Base-by-base conservation (phyloP, 805 yeast species). In the Candida methanosorbosa region DNA sequence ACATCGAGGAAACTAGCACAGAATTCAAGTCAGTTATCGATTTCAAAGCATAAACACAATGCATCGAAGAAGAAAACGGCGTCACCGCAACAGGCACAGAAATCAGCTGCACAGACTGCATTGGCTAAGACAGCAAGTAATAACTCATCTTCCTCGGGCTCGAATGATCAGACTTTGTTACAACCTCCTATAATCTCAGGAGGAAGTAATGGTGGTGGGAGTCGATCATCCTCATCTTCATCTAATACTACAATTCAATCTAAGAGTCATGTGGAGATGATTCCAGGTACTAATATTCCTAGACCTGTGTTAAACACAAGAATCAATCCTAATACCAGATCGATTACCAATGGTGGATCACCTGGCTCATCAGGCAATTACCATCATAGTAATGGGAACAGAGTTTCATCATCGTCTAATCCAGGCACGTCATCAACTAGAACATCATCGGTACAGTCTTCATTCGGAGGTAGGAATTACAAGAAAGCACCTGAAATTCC, bases 211-310 rank as follows among this genome's bases (percentile, higher is more conserved):
- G n/a, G n/a, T n/a, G n/a, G n/a, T n/a, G n/a, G n/a, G n/a, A n/a
- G n/a, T n/a, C n/a, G n/a, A 11, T 23, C 36, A 7, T 13, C n/a
- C 13, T 22, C 31, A 18, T 41, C 42, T 25, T 29, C 38, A 22
- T 28, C 37, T 15, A 38, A 52, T 16, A 36, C 44, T 11, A 52
- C 63, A 16, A 20, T 41, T 4, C 14, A 34, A 8, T 22, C 37
- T 11, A n/a, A n/a, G n/a, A n/a, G n/a, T n/a, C n/a, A n/a, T n/a
- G n/a, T n/a, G n/a, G n/a, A n/a, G n/a, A n/a, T 66, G 35, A 73
- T 73, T 34, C 79, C 80, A 0, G 80, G 80, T 3, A 73, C 80
- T 1, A 73, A 72, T 41, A 73, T 74, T 29, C 63, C 72, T 34
- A 50, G 80, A 35, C 79, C 79, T 0, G 62, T 59, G 3, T 56